phyloP scores from a whole-genome alignment of 768 basidiomycete genomes.

The Collybiopsis luxurians region DNA sequence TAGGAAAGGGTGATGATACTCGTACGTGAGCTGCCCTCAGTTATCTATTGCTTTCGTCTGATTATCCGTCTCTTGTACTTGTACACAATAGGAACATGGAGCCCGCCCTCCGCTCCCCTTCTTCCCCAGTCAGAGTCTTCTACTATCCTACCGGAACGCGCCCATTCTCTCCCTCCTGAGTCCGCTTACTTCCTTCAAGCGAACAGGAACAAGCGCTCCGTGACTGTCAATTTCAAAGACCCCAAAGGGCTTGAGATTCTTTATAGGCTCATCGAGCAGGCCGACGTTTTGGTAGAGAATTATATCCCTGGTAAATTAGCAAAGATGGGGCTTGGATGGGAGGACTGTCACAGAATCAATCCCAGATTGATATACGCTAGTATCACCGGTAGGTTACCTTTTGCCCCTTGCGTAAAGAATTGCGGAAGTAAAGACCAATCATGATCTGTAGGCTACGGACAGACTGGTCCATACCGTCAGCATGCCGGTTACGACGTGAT shows the following conservation, averaged over 20 bases:
- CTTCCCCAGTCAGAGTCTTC: constrained; percentile 16
- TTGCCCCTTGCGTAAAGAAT: not conserved
- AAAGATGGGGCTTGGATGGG: constrained; percentile 82
- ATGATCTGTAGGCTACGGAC: constrained; percentile 62
- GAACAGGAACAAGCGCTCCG: constrained; percentile 87
- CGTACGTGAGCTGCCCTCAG: constrained; percentile 39
- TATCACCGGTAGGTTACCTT: constrained; percentile 64
- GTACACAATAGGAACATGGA: constrained; percentile 69
- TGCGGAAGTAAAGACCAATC: not conserved
- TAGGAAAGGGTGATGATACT: constrained; percentile 84
- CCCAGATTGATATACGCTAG: constrained; percentile 83
- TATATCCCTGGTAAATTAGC: constrained; percentile 84
- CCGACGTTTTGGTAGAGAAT: constrained; percentile 91
- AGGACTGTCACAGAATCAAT: constrained; percentile 77
- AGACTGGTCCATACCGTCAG: constrained; percentile 84
- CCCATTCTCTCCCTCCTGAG: constrained; percentile 77
- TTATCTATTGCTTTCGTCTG: constrained; percentile 7
- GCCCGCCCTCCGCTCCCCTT: constrained; percentile 57
- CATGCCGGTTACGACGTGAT: constrained; percentile 88
- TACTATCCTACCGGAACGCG: constrained; percentile 43
- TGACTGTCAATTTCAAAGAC: constrained; percentile 86
- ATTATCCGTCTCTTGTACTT: not conserved
- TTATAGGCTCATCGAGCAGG: constrained; percentile 61
- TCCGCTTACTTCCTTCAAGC: constrained; percentile 90
- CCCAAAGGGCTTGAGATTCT: constrained; percentile 75